phyloP scores from a whole-genome alignment of 306 rosid genomes.

The Ormosia semicastrata region DNA sequence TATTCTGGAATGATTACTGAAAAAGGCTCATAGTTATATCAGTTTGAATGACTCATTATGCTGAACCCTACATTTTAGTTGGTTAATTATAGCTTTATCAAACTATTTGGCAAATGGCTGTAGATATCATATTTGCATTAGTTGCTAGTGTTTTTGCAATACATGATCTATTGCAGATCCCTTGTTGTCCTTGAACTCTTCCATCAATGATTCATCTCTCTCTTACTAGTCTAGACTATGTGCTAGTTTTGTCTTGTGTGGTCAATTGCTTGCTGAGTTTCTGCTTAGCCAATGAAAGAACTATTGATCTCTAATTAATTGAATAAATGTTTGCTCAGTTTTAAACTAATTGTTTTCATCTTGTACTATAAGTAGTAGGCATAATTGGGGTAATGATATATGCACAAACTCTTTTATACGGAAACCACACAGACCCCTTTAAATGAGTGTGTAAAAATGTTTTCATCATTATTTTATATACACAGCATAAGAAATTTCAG shows the following conservation, averaged over 20 bases:
- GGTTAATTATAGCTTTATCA: neutral
- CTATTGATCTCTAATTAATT: neutral
- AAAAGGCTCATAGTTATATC: neutral
- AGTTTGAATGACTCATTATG: neutral
- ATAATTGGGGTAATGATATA: neutral
- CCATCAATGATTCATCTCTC: neutral
- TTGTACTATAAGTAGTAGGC: neutral
- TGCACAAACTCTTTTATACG: too few species aligned
- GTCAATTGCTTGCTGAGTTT: neutral
- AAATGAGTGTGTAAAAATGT: too few species aligned
- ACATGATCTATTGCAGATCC: neutral
- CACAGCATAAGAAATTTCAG: too few species aligned
- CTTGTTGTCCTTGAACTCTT: neutral
- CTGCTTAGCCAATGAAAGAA: neutral
- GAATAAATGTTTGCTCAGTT: neutral
- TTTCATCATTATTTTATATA: too few species aligned
- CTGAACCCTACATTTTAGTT: neutral
- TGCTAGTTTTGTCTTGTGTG: conserved; percentile 1
- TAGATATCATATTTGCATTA: neutral
- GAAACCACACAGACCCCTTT: too few species aligned
- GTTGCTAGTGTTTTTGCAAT: neutral
- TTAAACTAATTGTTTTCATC: neutral
- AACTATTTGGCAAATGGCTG: neutral
- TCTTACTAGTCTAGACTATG: neutral
- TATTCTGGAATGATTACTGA: neutral